Evolutionary conservation across 2,329 filamentous ascomycete species (phyloP), one percentile per base, ranked within the genome.

Genomic region (Epichloe aotearoae): DNA sequence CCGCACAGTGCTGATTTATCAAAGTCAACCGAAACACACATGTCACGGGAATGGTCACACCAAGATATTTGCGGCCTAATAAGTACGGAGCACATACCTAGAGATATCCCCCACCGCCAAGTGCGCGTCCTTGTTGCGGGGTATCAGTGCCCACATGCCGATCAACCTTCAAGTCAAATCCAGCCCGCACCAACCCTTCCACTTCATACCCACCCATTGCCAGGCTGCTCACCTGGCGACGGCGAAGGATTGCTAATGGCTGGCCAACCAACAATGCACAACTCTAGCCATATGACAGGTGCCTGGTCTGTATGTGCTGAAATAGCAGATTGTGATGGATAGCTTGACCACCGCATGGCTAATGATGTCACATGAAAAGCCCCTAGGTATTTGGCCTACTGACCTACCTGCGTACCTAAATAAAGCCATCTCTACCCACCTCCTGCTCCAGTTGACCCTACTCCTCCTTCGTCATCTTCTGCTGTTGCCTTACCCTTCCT

Each of bases 21-120:
- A 30, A 30, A 10, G 10, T 10, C 30, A 30, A 30, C 30, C 30
- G 30, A 30, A 30, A 30, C 30, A 30, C 10, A 10, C 8, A 30
- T 30, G 30, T 30, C 30, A 30, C 30, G 30, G 10, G 3, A 30
- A 4, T 30, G 30, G 30, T 30, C 26, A 30, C 26, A 30, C 26
- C 3, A 30, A 10, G 26, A 30, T 11, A 30, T 30, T 40, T 40
- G 8, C 12, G 38, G 38, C 17, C 38, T 4, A 19, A 3, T 10
- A 40, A 17, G 5, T 40, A 57, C 23, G 23, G 23, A 26, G 23
- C 6, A 26, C 57, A 58, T 57, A 55, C 55, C 53, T 30, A 30
- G 3, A 30, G 30, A 8, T 30, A 30, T 11, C 23, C 6, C 26
- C 26, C 26, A 30, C 26, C 26, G 26, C 26, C 26, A 30, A 30